Base-by-base conservation (phyloP, 2,329 filamentous ascomycete genomes). In the Sarocladiaceae sp. region DNA sequence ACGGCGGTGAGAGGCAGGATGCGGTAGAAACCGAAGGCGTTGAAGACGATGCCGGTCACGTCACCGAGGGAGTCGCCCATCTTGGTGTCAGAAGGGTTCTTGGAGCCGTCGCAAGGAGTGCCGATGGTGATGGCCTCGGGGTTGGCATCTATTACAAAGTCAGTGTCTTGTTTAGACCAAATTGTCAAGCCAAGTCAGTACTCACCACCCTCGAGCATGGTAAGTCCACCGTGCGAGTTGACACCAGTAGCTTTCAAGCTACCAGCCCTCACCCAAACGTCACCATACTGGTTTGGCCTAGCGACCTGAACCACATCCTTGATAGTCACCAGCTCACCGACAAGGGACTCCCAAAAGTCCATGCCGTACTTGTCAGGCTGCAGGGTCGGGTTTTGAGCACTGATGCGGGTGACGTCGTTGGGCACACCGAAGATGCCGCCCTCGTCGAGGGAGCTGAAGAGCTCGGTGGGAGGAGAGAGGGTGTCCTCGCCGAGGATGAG, bases 271-370 rank as follows among this genome's bases (percentile, higher is more conserved):
- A 88, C 78, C 84, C 85, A 89, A 3, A 83, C 83, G 59, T 90
- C 86, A 22, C 84, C 84, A 60, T 76, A 88, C 51, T 66, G 70
- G 62, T 84, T 88, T 2, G 86, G 81, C 52, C 79, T 79, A 49
- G 76, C 73, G 42, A 88, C 66, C 39, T 80, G 82, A 12, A 70
- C 75, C 1, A 82, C 78, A 42, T 68, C 74, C 57, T 73, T 74
- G 44, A 89, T 69, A 1, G 80, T 87, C 13, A 90, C 84, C 7
- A 88, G 71, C 66, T 88, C 83, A 25, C 85, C 86, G 51, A 72
- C 74, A 53, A 89, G 67, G 56, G 79, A 84, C 74, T 89, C 83
- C 86, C 86, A 89, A 62, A 88, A 90, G 64, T 89, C 86, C 26
- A 89, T 71, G 2, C 86, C 86, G 60, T 84, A 89, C 37, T 71